These are phyloP conservation scores for Aureobasidium musti DNA, from an alignment of 2,329 filamentous ascomycete species.

Conservation along the genomic window DNA sequence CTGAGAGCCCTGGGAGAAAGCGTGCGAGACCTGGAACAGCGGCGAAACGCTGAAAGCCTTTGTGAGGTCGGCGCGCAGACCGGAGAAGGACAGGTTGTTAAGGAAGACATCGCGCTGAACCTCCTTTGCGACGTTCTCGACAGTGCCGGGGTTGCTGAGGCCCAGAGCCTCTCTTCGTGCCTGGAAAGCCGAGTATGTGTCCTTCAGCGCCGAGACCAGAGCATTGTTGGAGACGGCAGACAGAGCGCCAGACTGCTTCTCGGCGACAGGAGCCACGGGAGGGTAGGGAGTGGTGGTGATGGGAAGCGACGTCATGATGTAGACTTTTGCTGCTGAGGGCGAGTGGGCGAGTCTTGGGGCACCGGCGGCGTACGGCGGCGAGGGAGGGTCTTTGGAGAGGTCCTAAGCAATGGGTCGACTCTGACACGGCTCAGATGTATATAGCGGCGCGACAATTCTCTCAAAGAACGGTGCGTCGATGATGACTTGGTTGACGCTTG, in stretches of 20 bases:
- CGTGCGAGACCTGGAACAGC: constrained; percentile 95
- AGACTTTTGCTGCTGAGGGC: constrained; percentile 25
- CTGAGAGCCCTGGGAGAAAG: constrained; percentile 89
- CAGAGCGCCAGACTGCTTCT: constrained; percentile 44
- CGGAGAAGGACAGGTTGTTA: constrained; percentile 95
- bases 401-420: constrained; percentile 17
- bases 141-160: constrained; percentile 85
- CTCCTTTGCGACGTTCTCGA: constrained; percentile 87
- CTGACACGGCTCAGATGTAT: constrained; percentile 1
- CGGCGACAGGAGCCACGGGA: constrained; percentile 23
- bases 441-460: constrained; percentile 23
- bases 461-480: constrained; percentile 25
- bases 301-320: constrained; percentile 32
- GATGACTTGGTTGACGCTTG: constrained; percentile 2
- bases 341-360: constrained; percentile 7
- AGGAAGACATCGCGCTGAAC: constrained; percentile 95
- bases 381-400: background rate
- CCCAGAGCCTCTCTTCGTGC: constrained; percentile 86
- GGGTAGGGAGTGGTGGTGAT: constrained; percentile 12
- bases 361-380: constrained; percentile 13
- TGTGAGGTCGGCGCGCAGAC: constrained; percentile 91
- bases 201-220: constrained; percentile 57
- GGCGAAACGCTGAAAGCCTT: constrained; percentile 94
- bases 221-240: constrained; percentile 75
- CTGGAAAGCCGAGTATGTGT: constrained; percentile 78